phyloP scores from a whole-genome alignment of 306 rosid genomes.

The Castanea sativa region DNA sequence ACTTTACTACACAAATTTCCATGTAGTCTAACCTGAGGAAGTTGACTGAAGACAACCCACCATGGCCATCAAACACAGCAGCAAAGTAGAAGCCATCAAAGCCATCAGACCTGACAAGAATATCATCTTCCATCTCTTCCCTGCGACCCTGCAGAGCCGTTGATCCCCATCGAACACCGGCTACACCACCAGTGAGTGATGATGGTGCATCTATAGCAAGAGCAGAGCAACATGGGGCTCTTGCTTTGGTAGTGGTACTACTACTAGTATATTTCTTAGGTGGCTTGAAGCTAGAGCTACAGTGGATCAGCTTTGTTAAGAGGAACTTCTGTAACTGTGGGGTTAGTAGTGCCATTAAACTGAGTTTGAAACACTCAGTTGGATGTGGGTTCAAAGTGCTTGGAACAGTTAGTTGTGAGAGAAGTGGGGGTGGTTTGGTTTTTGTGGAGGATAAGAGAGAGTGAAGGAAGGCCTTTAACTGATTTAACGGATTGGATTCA shows the following conservation, averaged over 20 bases:
- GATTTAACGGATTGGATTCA: constrained; percentile 64
- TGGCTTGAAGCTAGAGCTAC: constrained; percentile 25
- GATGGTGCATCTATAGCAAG: constrained; percentile 85
- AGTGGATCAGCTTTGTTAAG: constrained; percentile 36
- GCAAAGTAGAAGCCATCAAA: constrained; percentile 77
- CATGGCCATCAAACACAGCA: constrained; percentile 96
- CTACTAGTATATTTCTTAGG: constrained; percentile 14
- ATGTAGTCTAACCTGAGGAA: constrained; percentile 63
- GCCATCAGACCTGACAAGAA: constrained; percentile 56
- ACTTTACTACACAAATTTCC: not conserved
- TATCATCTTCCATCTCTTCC: constrained; percentile 91
- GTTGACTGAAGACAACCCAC: constrained; percentile 74
- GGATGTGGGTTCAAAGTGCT: not conserved
- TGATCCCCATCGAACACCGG: constrained; percentile 80
- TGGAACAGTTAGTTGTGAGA: not conserved
- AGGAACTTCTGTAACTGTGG: constrained; percentile 71
- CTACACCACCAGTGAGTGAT: constrained; percentile 51
- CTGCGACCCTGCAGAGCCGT: constrained; percentile 75
- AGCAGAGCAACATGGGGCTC: constrained; percentile 61
- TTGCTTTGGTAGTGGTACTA: constrained; percentile 7
- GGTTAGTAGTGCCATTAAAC: constrained; percentile 70
- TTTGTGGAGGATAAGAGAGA: constrained; percentile 52
- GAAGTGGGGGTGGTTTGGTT: constrained; percentile 14
- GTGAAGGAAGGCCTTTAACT: constrained; percentile 69
- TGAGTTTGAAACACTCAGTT: constrained; percentile 10